phyloP scores from a whole-genome alignment of 106 monocot species.

The Alisma plantagoaquatica region DNA sequence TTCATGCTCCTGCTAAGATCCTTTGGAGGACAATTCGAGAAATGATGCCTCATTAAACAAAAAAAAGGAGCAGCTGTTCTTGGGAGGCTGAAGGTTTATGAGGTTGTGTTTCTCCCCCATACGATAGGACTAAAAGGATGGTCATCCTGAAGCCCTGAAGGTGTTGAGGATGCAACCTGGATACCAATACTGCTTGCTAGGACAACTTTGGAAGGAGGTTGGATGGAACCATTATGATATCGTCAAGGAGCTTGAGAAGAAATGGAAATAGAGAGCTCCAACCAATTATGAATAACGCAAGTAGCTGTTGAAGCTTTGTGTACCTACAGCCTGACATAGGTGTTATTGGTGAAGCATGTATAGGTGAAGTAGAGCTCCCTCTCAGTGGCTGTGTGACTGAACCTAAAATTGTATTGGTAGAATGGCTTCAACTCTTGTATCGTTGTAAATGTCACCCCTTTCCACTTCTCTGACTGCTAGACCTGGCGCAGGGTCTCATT shows the following conservation, averaged over 20 bases:
- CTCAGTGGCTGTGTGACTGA: too few species aligned
- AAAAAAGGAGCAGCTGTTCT: constrained; percentile 84
- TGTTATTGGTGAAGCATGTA: too few species aligned
- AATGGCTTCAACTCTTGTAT: too few species aligned
- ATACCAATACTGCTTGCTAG: constrained; percentile 18
- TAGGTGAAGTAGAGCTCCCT: too few species aligned
- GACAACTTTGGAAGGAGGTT: constrained; percentile 20
- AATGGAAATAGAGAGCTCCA: constrained; percentile 21
- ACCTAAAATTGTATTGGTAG: too few species aligned
- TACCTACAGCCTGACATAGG: too few species aligned
- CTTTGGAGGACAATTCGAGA: constrained; percentile 88
- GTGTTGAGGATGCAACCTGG: constrained; percentile 23
- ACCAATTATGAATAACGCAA: constrained; percentile 19
- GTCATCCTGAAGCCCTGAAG: constrained; percentile 92
- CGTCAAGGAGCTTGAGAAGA: constrained; percentile 22
- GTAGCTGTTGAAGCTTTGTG: constrained; percentile 16
- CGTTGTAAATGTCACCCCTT: too few species aligned
- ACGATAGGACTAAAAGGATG: constrained; percentile 66
- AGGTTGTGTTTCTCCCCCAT: constrained; percentile 82
- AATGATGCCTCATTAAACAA: constrained; percentile 97
- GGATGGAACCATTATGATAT: constrained; percentile 25
- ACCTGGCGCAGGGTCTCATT: too few species aligned
- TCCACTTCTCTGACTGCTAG: too few species aligned
- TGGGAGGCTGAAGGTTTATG: constrained; percentile 73
- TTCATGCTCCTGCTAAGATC: constrained; percentile 84